Evolutionary conservation across 495 filamentous ascomycete genomes (phyloP).

Genomic region (Aspergillus affinis): DNA sequence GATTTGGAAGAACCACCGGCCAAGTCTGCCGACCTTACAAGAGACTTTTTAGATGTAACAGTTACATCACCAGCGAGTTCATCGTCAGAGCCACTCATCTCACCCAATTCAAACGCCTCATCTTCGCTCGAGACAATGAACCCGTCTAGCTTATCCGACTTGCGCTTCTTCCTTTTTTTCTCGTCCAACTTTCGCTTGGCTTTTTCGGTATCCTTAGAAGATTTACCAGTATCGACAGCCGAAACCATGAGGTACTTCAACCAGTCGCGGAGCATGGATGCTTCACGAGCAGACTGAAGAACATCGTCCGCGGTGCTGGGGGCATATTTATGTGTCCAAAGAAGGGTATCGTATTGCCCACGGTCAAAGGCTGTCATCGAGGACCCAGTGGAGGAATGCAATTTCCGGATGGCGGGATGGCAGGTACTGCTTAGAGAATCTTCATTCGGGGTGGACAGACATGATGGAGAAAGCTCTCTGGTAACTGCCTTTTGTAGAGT

Average conservation of each 20-base stretch:
- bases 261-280: slow-evolving; percentile 76
- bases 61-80: slow-evolving; percentile 42
- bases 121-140: slow-evolving; percentile 88
- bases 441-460: slow-evolving; percentile 1
- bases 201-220: slow-evolving; percentile 43
- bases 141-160: slow-evolving; percentile 67
- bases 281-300: slow-evolving; percentile 73
- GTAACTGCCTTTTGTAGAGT: slow-evolving; percentile 32
- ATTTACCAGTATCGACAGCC: slow-evolving; percentile 63
- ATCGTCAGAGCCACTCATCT: slow-evolving; percentile 66
- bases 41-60: slow-evolving; percentile 55
- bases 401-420: slow-evolving; percentile 60
- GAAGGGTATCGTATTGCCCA: slow-evolving; percentile 66
- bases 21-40: slow-evolving; percentile 59
- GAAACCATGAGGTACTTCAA: slow-evolving; percentile 71
- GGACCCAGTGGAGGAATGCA: slow-evolving; percentile 58
- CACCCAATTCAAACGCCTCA: slow-evolving; percentile 72
- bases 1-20: slow-evolving; percentile 22
- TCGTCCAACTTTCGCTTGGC: slow-evolving; percentile 39
- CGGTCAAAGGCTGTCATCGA: slow-evolving; percentile 78
- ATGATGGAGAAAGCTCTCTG: slow-evolving; percentile 33
- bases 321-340: slow-evolving; percentile 88
- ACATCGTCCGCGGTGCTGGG: slow-evolving; percentile 69
- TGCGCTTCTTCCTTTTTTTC: slow-evolving; percentile 62
- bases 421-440: slow-evolving; percentile 11